Conservation (phyloP, 106 monocot genomes). For the Platanthera zijinensis region DNA sequence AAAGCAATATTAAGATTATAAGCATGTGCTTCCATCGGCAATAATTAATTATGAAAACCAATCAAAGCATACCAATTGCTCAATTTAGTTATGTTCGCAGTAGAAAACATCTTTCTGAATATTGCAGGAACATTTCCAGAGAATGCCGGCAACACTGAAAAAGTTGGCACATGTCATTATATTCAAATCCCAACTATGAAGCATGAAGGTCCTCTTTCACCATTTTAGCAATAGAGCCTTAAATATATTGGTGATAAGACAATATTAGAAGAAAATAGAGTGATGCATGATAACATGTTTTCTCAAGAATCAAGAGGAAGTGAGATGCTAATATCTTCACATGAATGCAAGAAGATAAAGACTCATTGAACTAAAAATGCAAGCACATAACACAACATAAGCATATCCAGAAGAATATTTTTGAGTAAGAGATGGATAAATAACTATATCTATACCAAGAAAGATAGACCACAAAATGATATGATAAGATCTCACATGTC, state of each 20-base stretch:
- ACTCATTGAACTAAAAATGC: neutral
- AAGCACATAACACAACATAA: neutral
- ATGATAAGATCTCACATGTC: neutral
- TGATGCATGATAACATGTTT: neutral
- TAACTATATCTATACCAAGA: neutral
- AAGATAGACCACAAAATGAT: neutral
- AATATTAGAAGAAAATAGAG: neutral
- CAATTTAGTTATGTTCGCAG: conserved; percentile 81
- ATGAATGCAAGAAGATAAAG: neutral
- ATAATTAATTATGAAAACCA: neutral
- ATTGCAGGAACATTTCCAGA: conserved; percentile 94
- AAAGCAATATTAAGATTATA: neutral
- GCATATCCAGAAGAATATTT: neutral
- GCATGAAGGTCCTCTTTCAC: neutral
- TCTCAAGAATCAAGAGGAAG: neutral
- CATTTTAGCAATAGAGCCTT: neutral
- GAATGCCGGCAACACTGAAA: conserved; percentile 90
- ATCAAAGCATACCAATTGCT: conserved; percentile 65
- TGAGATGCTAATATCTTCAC: neutral
- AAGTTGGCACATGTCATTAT: conserved; percentile 2
- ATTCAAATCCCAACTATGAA: neutral
- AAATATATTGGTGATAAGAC: neutral
- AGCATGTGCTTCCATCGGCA: neutral
- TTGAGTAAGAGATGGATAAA: neutral
- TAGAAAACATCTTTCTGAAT: conserved; percentile 62